A percentile compares a stretch with the other conserved stretches of the same genome.
phyloP scores from a whole-genome alignment of 2,329 filamentous ascomycete species.

The Paecilomyces niveus region DNA sequence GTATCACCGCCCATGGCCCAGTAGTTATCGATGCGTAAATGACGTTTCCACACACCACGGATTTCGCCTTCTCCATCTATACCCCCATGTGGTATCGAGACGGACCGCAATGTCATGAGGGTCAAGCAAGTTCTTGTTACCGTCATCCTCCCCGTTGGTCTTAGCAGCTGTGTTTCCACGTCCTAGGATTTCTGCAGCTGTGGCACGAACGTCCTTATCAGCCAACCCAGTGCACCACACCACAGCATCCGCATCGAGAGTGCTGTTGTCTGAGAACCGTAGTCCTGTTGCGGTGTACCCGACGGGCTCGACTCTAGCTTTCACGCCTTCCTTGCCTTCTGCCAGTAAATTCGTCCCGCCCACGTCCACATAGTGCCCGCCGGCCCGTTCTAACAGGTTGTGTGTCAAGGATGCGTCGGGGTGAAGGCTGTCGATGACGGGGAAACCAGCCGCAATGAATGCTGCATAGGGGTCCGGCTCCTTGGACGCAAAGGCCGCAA shows the following conservation, averaged over 20 bases:
- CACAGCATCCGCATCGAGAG: constrained; percentile 29
- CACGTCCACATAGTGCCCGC: constrained; percentile 37
- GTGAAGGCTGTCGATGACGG: constrained; percentile 24
- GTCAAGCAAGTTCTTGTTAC: constrained; percentile 5
- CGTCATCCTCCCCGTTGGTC: neutral
- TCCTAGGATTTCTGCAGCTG: constrained; percentile 22
- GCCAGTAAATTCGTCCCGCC: constrained; percentile 26
- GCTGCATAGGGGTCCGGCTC: constrained; percentile 29
- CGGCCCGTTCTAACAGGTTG: constrained; percentile 30
- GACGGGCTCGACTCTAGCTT: constrained; percentile 21
- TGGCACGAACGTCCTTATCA: constrained; percentile 23
- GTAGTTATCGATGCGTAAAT: constrained; percentile 19
- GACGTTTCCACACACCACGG: constrained; percentile 33
- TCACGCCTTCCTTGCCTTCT: constrained; percentile 24
- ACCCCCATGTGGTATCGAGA: constrained; percentile 36
- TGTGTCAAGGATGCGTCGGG: constrained; percentile 17
- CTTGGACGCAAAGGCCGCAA: constrained; percentile 14
- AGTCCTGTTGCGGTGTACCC: constrained; percentile 26
- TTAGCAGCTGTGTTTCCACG: neutral
- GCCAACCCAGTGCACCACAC: constrained; percentile 38
- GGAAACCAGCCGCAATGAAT: constrained; percentile 29
- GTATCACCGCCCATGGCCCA: constrained; percentile 43
- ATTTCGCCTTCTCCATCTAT: constrained; percentile 38
- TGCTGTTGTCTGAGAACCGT: constrained; percentile 26
- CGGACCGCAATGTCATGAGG: constrained; percentile 31